These are phyloP conservation scores for Beauveria brongniartii DNA, from an alignment of 2,329 filamentous ascomycete species.

Conservation along the genomic window DNA sequence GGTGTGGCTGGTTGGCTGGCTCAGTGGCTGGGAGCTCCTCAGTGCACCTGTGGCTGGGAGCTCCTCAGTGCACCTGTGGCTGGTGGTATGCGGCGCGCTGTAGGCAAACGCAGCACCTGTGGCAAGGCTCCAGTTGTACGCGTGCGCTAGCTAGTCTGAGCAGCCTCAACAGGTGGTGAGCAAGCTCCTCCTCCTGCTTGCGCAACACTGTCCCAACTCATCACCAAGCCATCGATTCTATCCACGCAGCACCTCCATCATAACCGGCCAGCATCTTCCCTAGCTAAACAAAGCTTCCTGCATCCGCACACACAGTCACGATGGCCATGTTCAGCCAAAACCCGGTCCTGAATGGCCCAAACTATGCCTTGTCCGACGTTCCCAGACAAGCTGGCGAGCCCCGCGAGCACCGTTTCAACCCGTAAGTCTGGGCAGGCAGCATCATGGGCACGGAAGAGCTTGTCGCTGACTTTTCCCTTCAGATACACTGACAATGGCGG, in stretches of 20 bases:
- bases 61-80: not conserved
- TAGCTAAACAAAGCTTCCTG: not conserved
- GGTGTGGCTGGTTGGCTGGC: not conserved
- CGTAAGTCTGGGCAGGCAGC: slow-evolving; percentile 44
- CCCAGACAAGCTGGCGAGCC: slow-evolving; percentile 48
- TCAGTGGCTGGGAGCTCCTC: not conserved
- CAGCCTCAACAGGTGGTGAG: not conserved
- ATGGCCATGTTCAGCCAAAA: slow-evolving; percentile 68
- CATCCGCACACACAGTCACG: slow-evolving; percentile 19
- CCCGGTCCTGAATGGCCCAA: slow-evolving; percentile 59
- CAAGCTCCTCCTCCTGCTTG: slow-evolving; percentile 9
- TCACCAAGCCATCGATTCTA: slow-evolving; percentile 5
- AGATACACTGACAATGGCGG: slow-evolving; percentile 98
- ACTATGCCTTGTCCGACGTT: slow-evolving; percentile 59
- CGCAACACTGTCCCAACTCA: not conserved
- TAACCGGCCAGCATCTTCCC: not conserved
- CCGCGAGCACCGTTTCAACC: slow-evolving; percentile 80
- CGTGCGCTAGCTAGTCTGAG: slow-evolving; percentile 10
- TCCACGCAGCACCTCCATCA: slow-evolving; percentile 4
- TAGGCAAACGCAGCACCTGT: not conserved
- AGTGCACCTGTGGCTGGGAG: not conserved
- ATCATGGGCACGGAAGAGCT: not conserved
- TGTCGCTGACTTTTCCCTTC: not conserved
- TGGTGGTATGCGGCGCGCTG: not conserved
- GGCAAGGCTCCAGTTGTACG: slow-evolving; percentile 13